Base-by-base conservation (phyloP, 108 stramenopile genomes). In the Nannochloropsis gaditana region DNA sequence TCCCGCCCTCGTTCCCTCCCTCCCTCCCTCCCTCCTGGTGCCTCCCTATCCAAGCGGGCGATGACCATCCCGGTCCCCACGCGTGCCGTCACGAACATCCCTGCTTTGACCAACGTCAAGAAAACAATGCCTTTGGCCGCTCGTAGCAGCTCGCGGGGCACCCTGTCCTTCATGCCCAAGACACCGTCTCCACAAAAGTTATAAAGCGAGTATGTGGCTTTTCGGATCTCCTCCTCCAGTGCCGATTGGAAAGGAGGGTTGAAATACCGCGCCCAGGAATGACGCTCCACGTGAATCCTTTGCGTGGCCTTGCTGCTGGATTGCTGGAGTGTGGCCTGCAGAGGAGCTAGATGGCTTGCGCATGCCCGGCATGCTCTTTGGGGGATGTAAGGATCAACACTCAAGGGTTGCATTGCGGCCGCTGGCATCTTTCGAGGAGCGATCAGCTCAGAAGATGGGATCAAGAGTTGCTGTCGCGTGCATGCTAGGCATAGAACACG, bases 21-120 rank as follows among this genome's bases (percentile, higher is more conserved):
- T 50, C 47, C 47, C 47, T 50, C 47, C 47, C 47, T 50, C 47
- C 47, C 59, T 3, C n/a, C 59, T 4, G 15, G 19, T n/a, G 15
- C 59, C 59, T 73, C 59, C 59, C n/a, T n/a, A 3, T 73, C 59
- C 19, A 88, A n/a, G 21, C 93, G 90, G 9, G 93, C 87, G 42
- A 94, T 83, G 44, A 95, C 85, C 19, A 94, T 80, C 10, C 95
- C 95, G 9, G 94, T 95, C 43, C 95, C 95, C 42, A 93, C 80
- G 11, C 93, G 90, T 43, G 92, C 93, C 44, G 92, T 90, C 8
- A 95, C 88, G 17, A 94, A 86, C 79, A 94, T 90, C 2, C 95
- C 95, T 21, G 90, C 93, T 87, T 95, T 95, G 87, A 93, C 59
- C 11, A 95, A 93, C 9, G 94, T 93, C 79, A 95, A 83, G 83